Evolutionary conservation across 2,329 filamentous ascomycete species (phyloP), one percentile per base, ranked within the genome.

Genomic region (Lizonia empirigonia): DNA sequence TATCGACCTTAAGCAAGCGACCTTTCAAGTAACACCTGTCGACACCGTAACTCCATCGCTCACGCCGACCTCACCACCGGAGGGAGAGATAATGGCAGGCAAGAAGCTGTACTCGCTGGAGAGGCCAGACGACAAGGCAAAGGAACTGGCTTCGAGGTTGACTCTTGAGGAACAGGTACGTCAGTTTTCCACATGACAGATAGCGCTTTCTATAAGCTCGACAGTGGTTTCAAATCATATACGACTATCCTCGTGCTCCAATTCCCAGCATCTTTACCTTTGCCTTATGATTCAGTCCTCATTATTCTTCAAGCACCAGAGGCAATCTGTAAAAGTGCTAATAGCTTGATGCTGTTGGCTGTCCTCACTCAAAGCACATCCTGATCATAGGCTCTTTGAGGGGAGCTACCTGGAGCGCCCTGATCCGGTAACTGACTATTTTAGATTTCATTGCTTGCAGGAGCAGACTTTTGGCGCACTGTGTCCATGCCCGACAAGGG

Each of bases 401-500:
- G 13, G 20, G 27, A 10, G 15, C 15, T 13, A 13, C 5, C 9
- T 13, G 13, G 5, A 7, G 4, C 12, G 5, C 3, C 4, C 2
- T n/a, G 2, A 5, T 27, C 34, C 36, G 32, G 20, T 53, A 52
- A 47, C 68, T 71, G 53, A 73, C 55, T 34, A 38, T 44, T 34
- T 20, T 37, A 74, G 73, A 67, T 75, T 37, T 71, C 71, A 35
- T 52, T 75, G 15, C 60, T 75, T 27, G 71, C 73, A 48, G 84
- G 84, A 49, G 79, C 82, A 58, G 86, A 89, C 71, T 88, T 88
- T 64, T 89, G 86, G 86, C 84, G 88, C 63, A 87, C 86, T 26
- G 81, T 83, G 59, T 70, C 81, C 12, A 75, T 89, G 6, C 82
- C 83, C 8, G 69, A 82, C 18, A 79, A 85, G 62, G 81, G 82